Evolutionary conservation across 371 early-diverging fungal species (phyloP), one percentile per base, ranked within the genome.

Genomic region (Mortierella sp.): DNA sequence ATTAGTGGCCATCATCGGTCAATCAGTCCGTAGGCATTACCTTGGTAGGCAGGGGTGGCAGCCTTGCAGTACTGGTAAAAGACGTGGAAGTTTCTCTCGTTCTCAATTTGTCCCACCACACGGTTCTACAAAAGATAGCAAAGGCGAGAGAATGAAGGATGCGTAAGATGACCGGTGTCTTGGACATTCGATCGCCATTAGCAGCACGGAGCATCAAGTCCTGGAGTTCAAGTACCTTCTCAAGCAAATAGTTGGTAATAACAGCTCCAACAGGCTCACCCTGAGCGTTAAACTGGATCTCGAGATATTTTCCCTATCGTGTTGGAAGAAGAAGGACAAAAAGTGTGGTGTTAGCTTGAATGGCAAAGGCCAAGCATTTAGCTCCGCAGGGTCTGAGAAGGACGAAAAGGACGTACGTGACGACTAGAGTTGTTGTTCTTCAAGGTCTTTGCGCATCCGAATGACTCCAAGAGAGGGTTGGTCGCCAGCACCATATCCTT

Each of bases 401-500:
- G 6, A 3, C 19, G n/a, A 64, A 51, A 24, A 48, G 43, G 11
- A 82, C 93, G 82, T 91, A 96, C 98, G 88, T 99, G 99, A 34
- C 99, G 95, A 92, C 96, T 96, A 3, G 98, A 98, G 89, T 99
- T 99, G 89, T 99, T 98, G 91, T 99, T 99, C 81, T 98, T 93
- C 76, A 98, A 87, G 3, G 99, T 99, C 88, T 99, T 99, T 59
- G 99, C 99, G 90, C 99, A 99, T 70, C 99, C 99, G 92, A 99
- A 99, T 74, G 98, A 96, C 90, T 99, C 99, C 34, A 99, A 90
- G 54, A 99, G 90, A 26, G 99, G 98, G 89, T 99, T 99, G 8
- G 98, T 97, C 31, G 97, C 98, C 76, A 98, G 90, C 70, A 99
- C 98, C 94, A 98, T 98, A 75, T 95, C 94, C 88, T 98, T 99